These are phyloP conservation scores for Cucumis variabilis DNA, from an alignment of 331 rosid species.

Conservation along the genomic window DNA sequence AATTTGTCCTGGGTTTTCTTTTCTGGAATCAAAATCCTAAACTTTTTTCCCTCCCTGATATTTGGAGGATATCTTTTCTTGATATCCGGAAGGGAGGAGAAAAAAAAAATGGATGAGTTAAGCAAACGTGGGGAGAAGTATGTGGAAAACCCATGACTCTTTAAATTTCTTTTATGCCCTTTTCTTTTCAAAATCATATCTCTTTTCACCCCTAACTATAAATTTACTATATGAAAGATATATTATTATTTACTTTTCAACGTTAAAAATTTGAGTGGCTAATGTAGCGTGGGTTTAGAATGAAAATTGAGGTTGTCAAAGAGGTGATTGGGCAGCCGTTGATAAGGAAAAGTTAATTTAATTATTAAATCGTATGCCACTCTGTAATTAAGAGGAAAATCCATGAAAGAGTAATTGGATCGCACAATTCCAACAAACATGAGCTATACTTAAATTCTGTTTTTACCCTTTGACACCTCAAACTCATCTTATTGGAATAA, in stretches of 20 bases:
- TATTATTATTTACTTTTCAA: not conserved
- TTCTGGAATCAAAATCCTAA: not conserved
- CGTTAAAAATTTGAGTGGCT: constrained; percentile 2
- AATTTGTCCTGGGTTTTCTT: not conserved
- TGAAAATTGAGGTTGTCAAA: not conserved
- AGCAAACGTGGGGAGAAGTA: constrained; percentile 56
- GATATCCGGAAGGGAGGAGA: constrained; percentile 46
- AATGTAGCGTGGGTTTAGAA: not conserved
- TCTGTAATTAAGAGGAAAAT: not conserved
- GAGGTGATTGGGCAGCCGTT: not conserved
- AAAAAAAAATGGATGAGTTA: constrained; percentile 35
- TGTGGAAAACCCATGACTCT: constrained; percentile 49
- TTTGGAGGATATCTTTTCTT: constrained; percentile 34
- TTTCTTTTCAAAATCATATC: not conserved
- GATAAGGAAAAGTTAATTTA: not conserved
- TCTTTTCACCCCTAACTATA: not conserved
- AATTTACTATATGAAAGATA: not conserved
- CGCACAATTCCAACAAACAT: not conserved
- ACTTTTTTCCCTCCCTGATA: not conserved
- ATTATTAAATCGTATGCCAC: not conserved
- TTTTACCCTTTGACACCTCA: constrained; percentile 1
- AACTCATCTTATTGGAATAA: not conserved
- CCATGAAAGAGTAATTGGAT: not conserved
- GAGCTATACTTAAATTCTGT: not conserved
- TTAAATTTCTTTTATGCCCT: not conserved